These are phyloP conservation scores for Fusarium fujikuroi DNA, from an alignment of 2,329 filamentous ascomycete genomes.

Conservation along the genomic window DNA sequence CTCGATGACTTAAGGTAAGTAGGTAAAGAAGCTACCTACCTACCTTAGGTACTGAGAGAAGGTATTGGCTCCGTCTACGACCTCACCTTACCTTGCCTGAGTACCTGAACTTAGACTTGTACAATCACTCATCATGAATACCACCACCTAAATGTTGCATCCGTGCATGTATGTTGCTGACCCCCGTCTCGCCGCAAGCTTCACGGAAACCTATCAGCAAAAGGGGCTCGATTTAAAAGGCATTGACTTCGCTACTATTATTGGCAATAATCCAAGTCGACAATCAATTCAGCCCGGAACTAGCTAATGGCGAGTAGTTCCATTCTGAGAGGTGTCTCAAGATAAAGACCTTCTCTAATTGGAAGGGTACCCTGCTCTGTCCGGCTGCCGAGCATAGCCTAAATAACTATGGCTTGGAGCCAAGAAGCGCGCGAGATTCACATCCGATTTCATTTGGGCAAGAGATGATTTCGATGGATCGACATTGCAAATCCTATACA, in stretches of 20 bases:
- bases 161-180: background rate
- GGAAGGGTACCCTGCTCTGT: constrained; percentile 23
- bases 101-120: background rate
- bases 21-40: background rate
- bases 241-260: background rate
- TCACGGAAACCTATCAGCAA: background rate
- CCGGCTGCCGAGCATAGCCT: constrained; percentile 15
- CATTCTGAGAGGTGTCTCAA: constrained; percentile 1
- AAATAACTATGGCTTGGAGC: constrained; percentile 15
- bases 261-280: background rate
- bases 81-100: background rate
- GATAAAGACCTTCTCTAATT: constrained; percentile 20
- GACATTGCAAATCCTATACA: constrained; percentile 31
- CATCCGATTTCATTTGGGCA: constrained; percentile 29
- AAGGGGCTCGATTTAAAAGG: background rate
- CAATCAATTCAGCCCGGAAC: background rate
- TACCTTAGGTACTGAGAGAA: background rate
- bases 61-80: background rate
- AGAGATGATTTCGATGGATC: constrained; percentile 36
- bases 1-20: background rate
- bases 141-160: background rate
- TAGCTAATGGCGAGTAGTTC: constrained; percentile 7
- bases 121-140: background rate
- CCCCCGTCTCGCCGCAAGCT: background rate
- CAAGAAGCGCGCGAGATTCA: constrained; percentile 30